These are phyloP conservation scores for Linnemannia schmuckeri DNA, from an alignment of 192 early-diverging fungal genomes.

Conservation along the genomic window DNA sequence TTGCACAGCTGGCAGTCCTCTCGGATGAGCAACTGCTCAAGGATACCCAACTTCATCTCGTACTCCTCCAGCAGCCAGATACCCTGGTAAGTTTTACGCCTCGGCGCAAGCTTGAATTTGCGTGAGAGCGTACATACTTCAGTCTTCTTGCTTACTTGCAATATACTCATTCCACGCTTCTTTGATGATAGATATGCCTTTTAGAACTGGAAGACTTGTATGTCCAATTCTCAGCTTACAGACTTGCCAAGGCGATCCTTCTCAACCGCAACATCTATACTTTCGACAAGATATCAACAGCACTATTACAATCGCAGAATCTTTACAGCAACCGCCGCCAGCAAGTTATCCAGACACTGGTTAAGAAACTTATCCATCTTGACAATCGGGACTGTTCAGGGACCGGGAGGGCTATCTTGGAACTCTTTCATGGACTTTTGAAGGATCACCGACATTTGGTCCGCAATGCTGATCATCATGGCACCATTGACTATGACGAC, in stretches of 20 bases:
- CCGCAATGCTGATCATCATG: background rate
- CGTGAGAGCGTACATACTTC: too few relatives aligned
- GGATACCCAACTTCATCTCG: background rate
- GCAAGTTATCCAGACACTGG: background rate
- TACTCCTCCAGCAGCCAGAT: slow-evolving; percentile 1
- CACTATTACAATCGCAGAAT: background rate
- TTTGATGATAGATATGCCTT: slow-evolving; percentile 10
- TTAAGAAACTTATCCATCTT: slow-evolving; percentile 2
- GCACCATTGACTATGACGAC: background rate
- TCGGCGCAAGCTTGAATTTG: too few relatives aligned
- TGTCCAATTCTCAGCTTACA: slow-evolving; percentile 17
- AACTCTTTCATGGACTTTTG: slow-evolving; percentile 25
- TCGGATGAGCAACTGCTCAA: slow-evolving; percentile 8
- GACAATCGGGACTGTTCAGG: background rate
- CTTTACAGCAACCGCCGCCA: background rate
- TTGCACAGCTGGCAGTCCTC: background rate
- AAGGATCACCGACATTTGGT: slow-evolving; percentile 42
- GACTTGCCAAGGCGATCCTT: slow-evolving; percentile 8
- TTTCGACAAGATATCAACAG: background rate
- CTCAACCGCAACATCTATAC: background rate
- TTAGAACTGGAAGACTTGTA: background rate
- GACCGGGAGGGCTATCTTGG: slow-evolving; percentile 14
- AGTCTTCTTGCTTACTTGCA: background rate
- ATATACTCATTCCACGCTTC: background rate
- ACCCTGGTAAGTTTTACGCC: background rate